A percentile compares a stretch with the other conserved stretches of the same genome.
Conservation (phyloP, 352 stramenopile genomes). For the Pilasporangium apinafurcum region DNA sequence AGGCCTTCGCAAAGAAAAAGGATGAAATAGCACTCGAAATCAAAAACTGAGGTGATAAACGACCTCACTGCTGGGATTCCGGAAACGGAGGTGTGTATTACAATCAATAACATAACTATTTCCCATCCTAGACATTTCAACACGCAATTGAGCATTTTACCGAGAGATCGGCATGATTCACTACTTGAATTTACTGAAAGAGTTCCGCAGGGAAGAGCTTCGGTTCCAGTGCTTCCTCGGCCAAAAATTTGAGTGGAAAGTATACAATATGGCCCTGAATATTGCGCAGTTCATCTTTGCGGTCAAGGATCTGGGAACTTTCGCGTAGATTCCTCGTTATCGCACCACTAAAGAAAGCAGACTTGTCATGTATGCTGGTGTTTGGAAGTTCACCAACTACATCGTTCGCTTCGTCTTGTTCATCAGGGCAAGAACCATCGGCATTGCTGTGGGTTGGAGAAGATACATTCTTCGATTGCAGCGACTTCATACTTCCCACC, state of each 20-base stretch:
- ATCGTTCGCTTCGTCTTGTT: neutral
- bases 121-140: no score
- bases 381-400: conserved; percentile 6
- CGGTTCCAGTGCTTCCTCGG: conserved; percentile 73
- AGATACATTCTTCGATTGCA: neutral
- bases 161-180: neutral
- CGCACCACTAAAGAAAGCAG: conserved; percentile 37
- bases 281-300: conserved; percentile 60
- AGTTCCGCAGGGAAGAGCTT: conserved; percentile 71
- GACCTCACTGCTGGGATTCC: no score
- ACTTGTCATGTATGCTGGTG: conserved; percentile 21
- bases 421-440: neutral
- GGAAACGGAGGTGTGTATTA: neutral
- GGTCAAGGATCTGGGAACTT: conserved; percentile 44
- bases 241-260: conserved; percentile 82
- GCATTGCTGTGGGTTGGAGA: neutral
- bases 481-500: neutral
- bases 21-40: neutral
- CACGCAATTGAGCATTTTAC: no score
- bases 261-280: conserved; percentile 81
- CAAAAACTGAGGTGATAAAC: no score
- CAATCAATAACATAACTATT: no score
- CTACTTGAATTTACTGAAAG: conserved; percentile 55
- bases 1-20: neutral
- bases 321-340: conserved; percentile 75